These are phyloP conservation scores for Cordyceps cateniannulata DNA, from an alignment of 2,329 filamentous ascomycete species.

Conservation along the genomic window DNA sequence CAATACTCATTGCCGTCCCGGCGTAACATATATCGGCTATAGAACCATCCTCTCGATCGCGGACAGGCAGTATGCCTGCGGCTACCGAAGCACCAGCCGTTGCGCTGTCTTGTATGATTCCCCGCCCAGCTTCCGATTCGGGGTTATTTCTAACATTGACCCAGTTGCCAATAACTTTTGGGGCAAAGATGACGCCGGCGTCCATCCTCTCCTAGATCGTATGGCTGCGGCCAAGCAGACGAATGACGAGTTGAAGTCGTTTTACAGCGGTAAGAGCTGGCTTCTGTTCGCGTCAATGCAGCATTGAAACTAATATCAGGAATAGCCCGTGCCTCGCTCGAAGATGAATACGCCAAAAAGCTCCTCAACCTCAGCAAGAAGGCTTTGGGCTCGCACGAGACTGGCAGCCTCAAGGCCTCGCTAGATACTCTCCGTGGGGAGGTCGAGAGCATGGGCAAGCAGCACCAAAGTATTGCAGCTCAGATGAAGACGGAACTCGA, in stretches of 20 bases:
- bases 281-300: neutral
- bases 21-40: neutral
- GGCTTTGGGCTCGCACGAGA: slow-evolving; percentile 79
- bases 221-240: slow-evolving; percentile 94
- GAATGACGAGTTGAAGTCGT: slow-evolving; percentile 85
- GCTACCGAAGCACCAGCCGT: slow-evolving; percentile 58
- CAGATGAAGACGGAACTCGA: slow-evolving; percentile 97
- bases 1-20: neutral
- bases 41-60: neutral
- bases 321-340: slow-evolving; percentile 78
- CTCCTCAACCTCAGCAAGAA: slow-evolving; percentile 81
- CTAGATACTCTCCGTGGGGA: slow-evolving; percentile 84
- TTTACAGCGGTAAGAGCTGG: slow-evolving; percentile 65
- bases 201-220: slow-evolving; percentile 82
- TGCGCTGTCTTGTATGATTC: slow-evolving; percentile 53
- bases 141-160: slow-evolving; percentile 9
- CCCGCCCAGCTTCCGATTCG: neutral
- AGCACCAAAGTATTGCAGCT: slow-evolving; percentile 79
- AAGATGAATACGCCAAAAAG: slow-evolving; percentile 94
- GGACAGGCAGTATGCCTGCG: slow-evolving; percentile 45
- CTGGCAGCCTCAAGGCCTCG: slow-evolving; percentile 74
- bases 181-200: slow-evolving; percentile 97
- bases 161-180: slow-evolving; percentile 98
- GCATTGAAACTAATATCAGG: neutral
- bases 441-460: slow-evolving; percentile 88